Evolutionary conservation across 2,329 filamentous ascomycete species (phyloP), one percentile per base, ranked within the genome.

Genomic region (Chrysosporium keratinophilum): DNA sequence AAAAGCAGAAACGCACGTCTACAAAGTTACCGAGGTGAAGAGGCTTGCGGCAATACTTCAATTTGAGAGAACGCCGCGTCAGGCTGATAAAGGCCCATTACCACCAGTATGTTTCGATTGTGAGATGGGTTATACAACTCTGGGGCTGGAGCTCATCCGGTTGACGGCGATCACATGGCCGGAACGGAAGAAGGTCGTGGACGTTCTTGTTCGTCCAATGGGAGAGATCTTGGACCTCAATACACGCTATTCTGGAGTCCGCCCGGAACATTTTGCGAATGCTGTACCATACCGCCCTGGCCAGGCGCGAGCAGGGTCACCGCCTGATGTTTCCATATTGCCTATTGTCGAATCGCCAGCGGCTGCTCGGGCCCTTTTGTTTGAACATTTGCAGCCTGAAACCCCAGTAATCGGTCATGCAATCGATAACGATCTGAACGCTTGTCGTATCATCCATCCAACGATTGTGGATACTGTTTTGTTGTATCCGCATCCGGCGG

Each of bases 71-170:
- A 97, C 93, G 0, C 90, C 90, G 0, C 48, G 28, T 4, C 69
- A 73, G 28, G 59, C 61, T 42, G 58, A 60, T 11, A 64, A 67
- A 57, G 62, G 58, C 39, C 57, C 54, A 19, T 62, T 61, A 31
- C 61, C 58, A 1, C 79, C 79, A 35, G 82, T 97, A 10, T 85
- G 83, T 59, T 91, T 98, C 63, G 93, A 98, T 67, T 97, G 93
- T 63, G 93, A 98, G 66, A 98, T 98, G 93, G 88, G 87, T 3
- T 97, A 95, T 65, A 98, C 94, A 0, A 87, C 87, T 0, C 70
- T 85, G 48, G 93, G 94, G 0, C 74, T 97, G 59, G 93, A 98
- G 67, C 78, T 98, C 15, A 84, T 97, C 54, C 87, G 93, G 7
- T 70, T 98, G 2, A 97, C 93, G 0, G 90, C 87, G 4, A 84